These are phyloP conservation scores for Comarum palustre DNA, from an alignment of 306 rosid species.

Conservation along the genomic window DNA sequence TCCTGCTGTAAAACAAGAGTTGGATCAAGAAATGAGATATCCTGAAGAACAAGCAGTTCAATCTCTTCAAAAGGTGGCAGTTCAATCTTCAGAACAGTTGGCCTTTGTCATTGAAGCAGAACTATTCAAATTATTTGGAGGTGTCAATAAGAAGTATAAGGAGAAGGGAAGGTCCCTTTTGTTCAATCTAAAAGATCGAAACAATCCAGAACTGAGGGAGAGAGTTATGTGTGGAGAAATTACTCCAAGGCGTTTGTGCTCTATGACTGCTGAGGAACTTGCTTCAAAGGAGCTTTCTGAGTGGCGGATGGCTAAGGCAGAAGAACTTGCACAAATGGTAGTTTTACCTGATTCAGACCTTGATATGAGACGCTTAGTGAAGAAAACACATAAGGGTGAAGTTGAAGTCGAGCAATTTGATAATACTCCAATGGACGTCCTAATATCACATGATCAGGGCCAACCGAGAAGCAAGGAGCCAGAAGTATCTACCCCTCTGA, in stretches of 20 bases:
- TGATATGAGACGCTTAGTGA: constrained; percentile 84
- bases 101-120: constrained; percentile 76
- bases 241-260: constrained; percentile 69
- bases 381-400: constrained; percentile 96
- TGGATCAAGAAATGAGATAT: constrained; percentile 32
- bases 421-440: constrained; percentile 46
- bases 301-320: constrained; percentile 99
- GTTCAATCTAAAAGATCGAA: constrained; percentile 93
- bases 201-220: constrained; percentile 88
- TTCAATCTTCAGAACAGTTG: constrained; percentile 51
- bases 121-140: constrained; percentile 85
- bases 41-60: constrained; percentile 28
- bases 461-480: constrained; percentile 37
- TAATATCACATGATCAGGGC: constrained; percentile 41
- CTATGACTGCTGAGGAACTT: constrained; percentile 98
- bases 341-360: constrained; percentile 82
- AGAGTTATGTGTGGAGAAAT: constrained; percentile 86
- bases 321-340: constrained; percentile 93
- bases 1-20: constrained; percentile 38
- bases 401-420: constrained; percentile 87
- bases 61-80: constrained; percentile 33
- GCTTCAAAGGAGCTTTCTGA: constrained; percentile 97
- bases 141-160: constrained; percentile 97
- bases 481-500: constrained; percentile 32
- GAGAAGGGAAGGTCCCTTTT: constrained; percentile 98